Conservation (phyloP, 331 rosid genomes). For the Arachis monticola region DNA sequence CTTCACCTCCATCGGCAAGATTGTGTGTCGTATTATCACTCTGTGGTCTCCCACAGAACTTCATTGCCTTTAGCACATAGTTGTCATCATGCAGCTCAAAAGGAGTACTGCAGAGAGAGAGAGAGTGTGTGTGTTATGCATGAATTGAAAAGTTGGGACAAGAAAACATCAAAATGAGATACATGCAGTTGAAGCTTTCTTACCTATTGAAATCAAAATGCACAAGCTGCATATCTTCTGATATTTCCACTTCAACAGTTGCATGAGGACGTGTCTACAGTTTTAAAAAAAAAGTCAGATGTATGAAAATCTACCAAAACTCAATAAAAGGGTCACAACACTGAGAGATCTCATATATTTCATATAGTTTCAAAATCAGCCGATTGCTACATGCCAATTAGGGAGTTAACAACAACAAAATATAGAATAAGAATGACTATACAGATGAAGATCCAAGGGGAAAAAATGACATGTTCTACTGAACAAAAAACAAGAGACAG, state of each 20-base stretch:
- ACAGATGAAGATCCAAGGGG: constrained; percentile 26
- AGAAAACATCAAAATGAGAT: not conserved
- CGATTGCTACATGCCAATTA: constrained; percentile 3
- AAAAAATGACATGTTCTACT: constrained; percentile 5
- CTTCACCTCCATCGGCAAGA: constrained; percentile 73
- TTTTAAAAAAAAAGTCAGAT: constrained; percentile 31
- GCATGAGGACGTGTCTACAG: constrained; percentile 97
- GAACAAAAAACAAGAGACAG: constrained; percentile 20
- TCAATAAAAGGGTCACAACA: constrained; percentile 18
- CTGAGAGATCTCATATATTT: not conserved
- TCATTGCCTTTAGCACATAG: constrained; percentile 90
- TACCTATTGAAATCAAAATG: constrained; percentile 99
- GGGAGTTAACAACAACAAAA: constrained; percentile 4
- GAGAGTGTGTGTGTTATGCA: constrained; percentile 1
- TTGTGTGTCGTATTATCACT: constrained; percentile 57
- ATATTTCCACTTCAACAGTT: constrained; percentile 97
- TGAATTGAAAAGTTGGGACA: constrained; percentile 8
- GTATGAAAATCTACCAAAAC: constrained; percentile 31
- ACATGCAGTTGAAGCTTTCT: not conserved
- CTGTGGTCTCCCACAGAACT: constrained; percentile 69
- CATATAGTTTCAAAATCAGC: constrained; percentile 3
- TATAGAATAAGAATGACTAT: constrained; percentile 6
- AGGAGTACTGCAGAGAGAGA: constrained; percentile 71
- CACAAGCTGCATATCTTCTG: constrained; percentile 99
- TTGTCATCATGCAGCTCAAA: constrained; percentile 98